phyloP scores from a whole-genome alignment of 148 eudicot species.

The Rhododendron williamsianum region DNA sequence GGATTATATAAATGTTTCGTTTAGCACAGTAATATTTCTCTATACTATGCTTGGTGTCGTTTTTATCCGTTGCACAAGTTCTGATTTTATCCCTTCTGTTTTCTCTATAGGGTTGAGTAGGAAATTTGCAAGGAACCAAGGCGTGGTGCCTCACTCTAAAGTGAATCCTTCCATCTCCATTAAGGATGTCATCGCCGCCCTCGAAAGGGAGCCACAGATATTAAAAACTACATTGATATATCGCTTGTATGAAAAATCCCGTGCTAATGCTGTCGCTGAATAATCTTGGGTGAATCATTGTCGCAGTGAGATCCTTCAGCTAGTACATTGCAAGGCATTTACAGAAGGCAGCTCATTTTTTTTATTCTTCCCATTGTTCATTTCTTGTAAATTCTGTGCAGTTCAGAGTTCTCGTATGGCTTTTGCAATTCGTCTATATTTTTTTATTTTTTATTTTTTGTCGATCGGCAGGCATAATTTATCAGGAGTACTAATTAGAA shows the following conservation, averaged over 20 bases:
- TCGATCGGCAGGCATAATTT: too few species aligned
- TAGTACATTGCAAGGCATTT: neutral
- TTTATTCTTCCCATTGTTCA: neutral
- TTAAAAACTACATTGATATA: slow-evolving; percentile 58
- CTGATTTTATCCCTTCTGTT: neutral
- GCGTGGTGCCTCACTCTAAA: slow-evolving; percentile 21
- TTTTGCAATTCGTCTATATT: neutral
- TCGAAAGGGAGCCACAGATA: slow-evolving; percentile 90
- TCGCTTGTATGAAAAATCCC: slow-evolving; percentile 50
- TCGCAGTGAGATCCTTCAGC: neutral
- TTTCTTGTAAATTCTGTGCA: neutral
- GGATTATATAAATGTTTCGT: neutral
- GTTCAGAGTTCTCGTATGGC: neutral
- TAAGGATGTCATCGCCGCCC: slow-evolving; percentile 73
- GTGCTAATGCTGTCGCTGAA: slow-evolving; percentile 14
- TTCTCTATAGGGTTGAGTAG: slow-evolving; percentile 33
- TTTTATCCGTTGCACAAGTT: neutral
- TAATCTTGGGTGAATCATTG: neutral
- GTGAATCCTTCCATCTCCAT: slow-evolving; percentile 46
- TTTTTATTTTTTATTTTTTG: neutral
- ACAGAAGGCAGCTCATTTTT: neutral
- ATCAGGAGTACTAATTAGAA: too few species aligned
- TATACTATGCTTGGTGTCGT: neutral
- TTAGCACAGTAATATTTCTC: neutral
- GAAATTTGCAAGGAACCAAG: slow-evolving; percentile 46